phyloP scores from a whole-genome alignment of 306 rosid species.

The Macrotyloma uniflorum region DNA sequence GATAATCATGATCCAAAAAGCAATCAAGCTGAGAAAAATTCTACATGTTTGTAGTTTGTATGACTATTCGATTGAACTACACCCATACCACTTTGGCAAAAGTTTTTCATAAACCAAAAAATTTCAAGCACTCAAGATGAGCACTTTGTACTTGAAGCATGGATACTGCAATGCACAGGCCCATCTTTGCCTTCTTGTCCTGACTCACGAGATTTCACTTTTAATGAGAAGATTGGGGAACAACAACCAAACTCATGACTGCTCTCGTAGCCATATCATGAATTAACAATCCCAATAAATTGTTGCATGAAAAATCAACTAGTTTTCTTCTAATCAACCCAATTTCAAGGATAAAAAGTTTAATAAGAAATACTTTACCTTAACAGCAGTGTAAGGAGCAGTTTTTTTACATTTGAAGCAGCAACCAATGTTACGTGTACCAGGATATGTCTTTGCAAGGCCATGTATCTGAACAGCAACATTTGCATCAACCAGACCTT shows the following conservation, averaged over 20 bases:
- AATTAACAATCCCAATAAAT: neutral
- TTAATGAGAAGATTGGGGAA: neutral
- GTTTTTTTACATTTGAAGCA: constrained; percentile 65
- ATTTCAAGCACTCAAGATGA: neutral
- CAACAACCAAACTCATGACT: neutral
- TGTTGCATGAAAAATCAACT: constrained; percentile 15
- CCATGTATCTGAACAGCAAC: constrained; percentile 87
- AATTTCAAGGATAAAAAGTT: constrained; percentile 20
- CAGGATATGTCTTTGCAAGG: constrained; percentile 80
- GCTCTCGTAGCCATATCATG: neutral
- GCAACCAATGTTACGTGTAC: constrained; percentile 52
- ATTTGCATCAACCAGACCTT: constrained; percentile 53
- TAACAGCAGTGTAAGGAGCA: constrained; percentile 66
- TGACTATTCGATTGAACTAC: constrained; percentile 11
- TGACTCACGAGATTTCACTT: neutral
- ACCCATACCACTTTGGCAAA: neutral
- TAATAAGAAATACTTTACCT: constrained; percentile 57
- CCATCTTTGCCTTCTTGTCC: neutral
- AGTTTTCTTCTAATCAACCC: constrained; percentile 24
- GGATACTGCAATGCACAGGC: neutral
- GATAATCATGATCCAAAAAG: neutral
- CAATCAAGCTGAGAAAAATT: constrained; percentile 11
- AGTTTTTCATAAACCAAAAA: neutral
- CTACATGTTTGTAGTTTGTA: neutral
- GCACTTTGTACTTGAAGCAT: neutral